phyloP scores from a whole-genome alignment of 2,329 filamentous ascomycete species.

The Chalaropsis thielavioides region DNA sequence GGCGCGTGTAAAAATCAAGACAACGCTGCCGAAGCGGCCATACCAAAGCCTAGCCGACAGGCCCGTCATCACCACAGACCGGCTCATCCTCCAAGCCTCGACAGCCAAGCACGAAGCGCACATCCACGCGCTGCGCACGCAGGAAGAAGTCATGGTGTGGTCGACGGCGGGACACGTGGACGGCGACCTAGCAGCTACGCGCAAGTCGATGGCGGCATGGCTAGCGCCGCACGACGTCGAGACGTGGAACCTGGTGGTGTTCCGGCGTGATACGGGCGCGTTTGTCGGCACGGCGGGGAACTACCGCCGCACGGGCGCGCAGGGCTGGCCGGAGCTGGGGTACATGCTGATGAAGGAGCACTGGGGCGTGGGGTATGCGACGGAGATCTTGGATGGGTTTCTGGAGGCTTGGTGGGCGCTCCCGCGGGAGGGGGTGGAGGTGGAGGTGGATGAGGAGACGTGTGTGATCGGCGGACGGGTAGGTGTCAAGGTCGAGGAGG shows the following conservation, averaged over 20 bases:
- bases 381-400: slow-evolving; percentile 39
- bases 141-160: slow-evolving; percentile 49
- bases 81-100: slow-evolving; percentile 41
- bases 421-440: slow-evolving; percentile 31
- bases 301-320: slow-evolving; percentile 24
- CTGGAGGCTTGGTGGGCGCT: slow-evolving; percentile 35
- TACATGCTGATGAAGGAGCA: slow-evolving; percentile 40
- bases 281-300: slow-evolving; percentile 38
- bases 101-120: slow-evolving; percentile 35
- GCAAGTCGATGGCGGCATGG: slow-evolving; percentile 27
- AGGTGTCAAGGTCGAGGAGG: slow-evolving; percentile 16
- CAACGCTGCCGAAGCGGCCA: slow-evolving; percentile 32
- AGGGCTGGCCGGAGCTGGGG: slow-evolving; percentile 44
- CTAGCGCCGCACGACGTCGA: slow-evolving; percentile 36
- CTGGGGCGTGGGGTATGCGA: slow-evolving; percentile 44
- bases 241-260: slow-evolving; percentile 44
- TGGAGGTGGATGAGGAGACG: slow-evolving; percentile 30
- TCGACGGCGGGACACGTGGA: slow-evolving; percentile 33
- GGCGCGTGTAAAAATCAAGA: slow-evolving; percentile 30
- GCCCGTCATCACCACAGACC: slow-evolving; percentile 32
- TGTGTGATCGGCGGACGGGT: slow-evolving; percentile 20
- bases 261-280: slow-evolving; percentile 32
- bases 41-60: slow-evolving; percentile 30
- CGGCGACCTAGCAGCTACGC: slow-evolving; percentile 31
- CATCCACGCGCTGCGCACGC: slow-evolving; percentile 38